A percentile compares a stretch with the other conserved stretches of the same genome.
Conservation (phyloP, 2,329 filamentous ascomycete species). For the Incumbomyces lentus region DNA sequence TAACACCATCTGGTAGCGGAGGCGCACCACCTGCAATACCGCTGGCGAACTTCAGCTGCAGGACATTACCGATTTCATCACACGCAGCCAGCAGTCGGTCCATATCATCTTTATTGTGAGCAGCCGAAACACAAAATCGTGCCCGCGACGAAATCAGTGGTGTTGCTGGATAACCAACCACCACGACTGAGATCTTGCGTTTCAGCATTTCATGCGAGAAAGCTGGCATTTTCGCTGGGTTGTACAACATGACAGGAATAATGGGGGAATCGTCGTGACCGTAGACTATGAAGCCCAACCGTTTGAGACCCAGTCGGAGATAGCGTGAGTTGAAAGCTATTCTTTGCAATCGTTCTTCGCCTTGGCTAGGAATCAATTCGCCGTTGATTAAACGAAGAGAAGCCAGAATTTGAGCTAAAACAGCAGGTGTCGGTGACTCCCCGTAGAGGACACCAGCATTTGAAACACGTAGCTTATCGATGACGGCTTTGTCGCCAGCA, state of each 20-base stretch:
- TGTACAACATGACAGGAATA: conserved; percentile 86
- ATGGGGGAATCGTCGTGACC: conserved; percentile 97
- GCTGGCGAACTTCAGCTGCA: conserved; percentile 95
- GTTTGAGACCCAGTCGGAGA: conserved; percentile 92
- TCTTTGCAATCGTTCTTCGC: conserved; percentile 87
- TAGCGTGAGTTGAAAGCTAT: conserved; percentile 98
- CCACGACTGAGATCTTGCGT: conserved; percentile 93
- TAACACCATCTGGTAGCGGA: conserved; percentile 60
- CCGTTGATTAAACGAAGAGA: conserved; percentile 83
- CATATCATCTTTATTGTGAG: conserved; percentile 96
- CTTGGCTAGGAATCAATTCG: conserved; percentile 78
- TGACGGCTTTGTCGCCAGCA: conserved; percentile 76
- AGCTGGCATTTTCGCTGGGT: conserved; percentile 97
- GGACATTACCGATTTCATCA: conserved; percentile 76
- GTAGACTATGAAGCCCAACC: conserved; percentile 91
- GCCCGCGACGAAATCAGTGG: conserved; percentile 89
- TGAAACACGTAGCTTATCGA: conserved; percentile 77
- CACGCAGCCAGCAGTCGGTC: conserved; percentile 82
- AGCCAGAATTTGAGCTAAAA: conserved; percentile 81
- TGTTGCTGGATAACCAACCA: conserved; percentile 94
- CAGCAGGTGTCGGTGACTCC: conserved; percentile 76
- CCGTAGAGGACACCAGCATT: conserved; percentile 82
- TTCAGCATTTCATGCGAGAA: conserved; percentile 98
- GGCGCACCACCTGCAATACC: conserved; percentile 82
- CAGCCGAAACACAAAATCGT: conserved; percentile 88